Conservation (phyloP, 2,329 filamentous ascomycete species). For the Paecilomyces sp. region DNA sequence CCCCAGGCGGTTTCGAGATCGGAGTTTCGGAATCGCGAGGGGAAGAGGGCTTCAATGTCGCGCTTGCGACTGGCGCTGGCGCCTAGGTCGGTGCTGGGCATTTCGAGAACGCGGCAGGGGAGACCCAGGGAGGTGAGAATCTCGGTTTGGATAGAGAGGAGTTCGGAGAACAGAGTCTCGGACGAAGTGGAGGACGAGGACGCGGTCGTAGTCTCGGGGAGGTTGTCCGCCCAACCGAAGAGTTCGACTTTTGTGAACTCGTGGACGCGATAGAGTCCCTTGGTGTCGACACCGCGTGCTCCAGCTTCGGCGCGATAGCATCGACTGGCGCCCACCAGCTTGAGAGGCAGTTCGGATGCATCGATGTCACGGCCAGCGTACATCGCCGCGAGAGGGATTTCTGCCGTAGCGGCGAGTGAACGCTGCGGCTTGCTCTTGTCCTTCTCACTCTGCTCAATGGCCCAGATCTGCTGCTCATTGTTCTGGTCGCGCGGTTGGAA, state of each 20-base stretch:
- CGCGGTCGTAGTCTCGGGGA: constrained; percentile 35
- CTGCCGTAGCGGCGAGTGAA: constrained; percentile 78
- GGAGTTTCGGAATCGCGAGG: constrained; percentile 52
- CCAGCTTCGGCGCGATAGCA: constrained; percentile 95
- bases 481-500: constrained; percentile 89
- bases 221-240: constrained; percentile 75
- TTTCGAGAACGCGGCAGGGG: constrained; percentile 82
- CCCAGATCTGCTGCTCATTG: constrained; percentile 88
- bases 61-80: constrained; percentile 80
- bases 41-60: constrained; percentile 93
- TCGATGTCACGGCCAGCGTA: constrained; percentile 67
- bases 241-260: constrained; percentile 99
- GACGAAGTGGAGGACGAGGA: constrained; percentile 17
- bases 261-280: constrained; percentile 92
- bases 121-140: constrained; percentile 72
- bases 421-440: constrained; percentile 63
- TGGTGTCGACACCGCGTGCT: constrained; percentile 80
- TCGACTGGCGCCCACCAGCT: constrained; percentile 76
- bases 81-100: constrained; percentile 83
- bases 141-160: constrained; percentile 78
- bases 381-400: constrained; percentile 91
- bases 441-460: constrained; percentile 58
- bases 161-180: constrained; percentile 65
- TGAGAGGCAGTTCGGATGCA: constrained; percentile 61
- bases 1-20: constrained; percentile 67